Percentiles rank a stretch among this genome's conserved stretches.
Evolutionary conservation across 1,284 basidiomycete genomes (phyloP).

Genomic region (Trichosporon faecale): DNA sequence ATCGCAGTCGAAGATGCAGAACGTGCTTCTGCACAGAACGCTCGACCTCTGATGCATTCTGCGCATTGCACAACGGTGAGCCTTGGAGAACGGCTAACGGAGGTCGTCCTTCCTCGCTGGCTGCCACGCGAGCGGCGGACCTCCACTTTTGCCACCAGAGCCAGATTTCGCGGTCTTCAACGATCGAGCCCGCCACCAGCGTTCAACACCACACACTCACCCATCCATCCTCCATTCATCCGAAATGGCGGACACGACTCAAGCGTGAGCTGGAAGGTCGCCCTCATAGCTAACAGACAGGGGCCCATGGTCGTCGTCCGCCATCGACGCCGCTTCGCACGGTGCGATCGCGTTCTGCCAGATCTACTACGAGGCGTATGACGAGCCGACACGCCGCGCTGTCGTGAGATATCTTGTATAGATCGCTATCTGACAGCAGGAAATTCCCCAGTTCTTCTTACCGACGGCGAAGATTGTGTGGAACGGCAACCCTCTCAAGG

Average conservation of each 20-base stretch:
- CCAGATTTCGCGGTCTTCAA: conserved; percentile 3
- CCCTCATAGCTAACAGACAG: conserved; percentile 2
- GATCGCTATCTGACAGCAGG: conserved; percentile 25
- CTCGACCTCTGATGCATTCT: no score
- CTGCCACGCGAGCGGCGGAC: not conserved
- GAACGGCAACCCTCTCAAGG: conserved; percentile 43
- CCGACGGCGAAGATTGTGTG: conserved; percentile 44
- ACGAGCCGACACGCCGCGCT: conserved; percentile 43
- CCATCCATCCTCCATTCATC: conserved; percentile 14
- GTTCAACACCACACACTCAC: not conserved
- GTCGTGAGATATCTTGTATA: conserved; percentile 26
- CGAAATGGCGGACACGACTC: conserved; percentile 15
- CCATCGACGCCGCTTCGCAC: conserved; percentile 47
- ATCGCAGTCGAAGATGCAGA: no score
- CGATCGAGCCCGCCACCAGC: not conserved
- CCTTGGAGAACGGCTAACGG: no score
- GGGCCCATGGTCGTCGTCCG: conserved; percentile 38
- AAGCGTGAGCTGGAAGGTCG: not conserved
- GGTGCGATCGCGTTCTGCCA: conserved; percentile 48
- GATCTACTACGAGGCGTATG: conserved; percentile 49
- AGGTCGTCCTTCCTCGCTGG: not conserved
- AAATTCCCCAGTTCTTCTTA: conserved; percentile 42
- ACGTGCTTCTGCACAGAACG: no score
- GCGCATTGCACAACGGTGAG: no score
- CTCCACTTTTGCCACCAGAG: conserved; percentile 16